phyloP scores from a whole-genome alignment of 768 basidiomycete species.

The Boletus subparvulus region DNA sequence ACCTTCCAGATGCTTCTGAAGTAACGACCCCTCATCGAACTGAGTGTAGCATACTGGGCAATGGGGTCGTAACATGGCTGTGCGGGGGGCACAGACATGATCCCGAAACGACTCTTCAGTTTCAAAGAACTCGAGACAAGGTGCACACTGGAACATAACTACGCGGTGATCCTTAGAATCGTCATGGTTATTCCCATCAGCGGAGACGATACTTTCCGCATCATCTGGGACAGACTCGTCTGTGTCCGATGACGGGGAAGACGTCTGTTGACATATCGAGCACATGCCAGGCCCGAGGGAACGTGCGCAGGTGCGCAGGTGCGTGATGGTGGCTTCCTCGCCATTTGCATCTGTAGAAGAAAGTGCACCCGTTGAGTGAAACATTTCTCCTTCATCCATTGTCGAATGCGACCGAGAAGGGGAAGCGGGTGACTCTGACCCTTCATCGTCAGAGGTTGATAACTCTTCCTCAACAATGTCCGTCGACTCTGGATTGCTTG shows the following conservation, averaged over 20 bases:
- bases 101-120: conserved; percentile 2
- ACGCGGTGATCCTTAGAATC: neutral
- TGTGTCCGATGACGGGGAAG: neutral
- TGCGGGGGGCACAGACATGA: conserved; percentile 18
- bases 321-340: neutral
- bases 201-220: neutral
- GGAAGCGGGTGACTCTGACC: neutral
- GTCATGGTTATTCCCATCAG: neutral
- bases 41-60: conserved; percentile 23
- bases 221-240: neutral
- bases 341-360: neutral
- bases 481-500: neutral
- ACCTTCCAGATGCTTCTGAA: conserved; percentile 20
- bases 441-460: neutral
- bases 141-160: conserved; percentile 8
- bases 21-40: conserved; percentile 18
- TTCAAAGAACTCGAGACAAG: conserved; percentile 18
- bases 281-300: neutral
- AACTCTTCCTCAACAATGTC: neutral
- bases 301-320: neutral
- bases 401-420: conserved; percentile 5
- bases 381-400: conserved; percentile 7
- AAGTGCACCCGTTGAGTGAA: conserved; percentile 1
- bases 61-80: conserved; percentile 13
- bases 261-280: conserved; percentile 5